Evolutionary conservation across 148 eudicot genomes (phyloP).

Genomic region (Pouteria glomerata): DNA sequence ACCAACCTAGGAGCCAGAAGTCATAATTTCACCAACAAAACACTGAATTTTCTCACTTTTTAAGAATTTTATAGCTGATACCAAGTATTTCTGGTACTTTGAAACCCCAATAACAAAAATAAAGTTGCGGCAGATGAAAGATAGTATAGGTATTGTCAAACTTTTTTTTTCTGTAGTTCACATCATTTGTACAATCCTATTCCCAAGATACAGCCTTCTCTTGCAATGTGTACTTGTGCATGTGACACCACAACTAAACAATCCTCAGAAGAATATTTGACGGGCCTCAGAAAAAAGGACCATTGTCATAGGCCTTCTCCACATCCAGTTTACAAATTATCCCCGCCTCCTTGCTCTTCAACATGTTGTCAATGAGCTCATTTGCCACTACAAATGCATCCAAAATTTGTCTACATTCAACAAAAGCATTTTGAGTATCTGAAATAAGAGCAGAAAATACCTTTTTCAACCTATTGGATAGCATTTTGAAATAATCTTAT

Average conservation of each 20-base stretch:
- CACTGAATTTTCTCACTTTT: background rate
- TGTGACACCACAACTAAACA: background rate
- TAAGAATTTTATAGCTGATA: background rate
- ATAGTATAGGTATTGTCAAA: background rate
- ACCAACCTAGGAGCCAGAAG: background rate
- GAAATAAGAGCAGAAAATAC: no score
- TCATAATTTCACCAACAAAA: background rate
- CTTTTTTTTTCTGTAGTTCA: background rate
- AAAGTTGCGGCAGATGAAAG: background rate
- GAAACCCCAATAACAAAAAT: background rate
- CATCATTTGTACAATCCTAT: background rate
- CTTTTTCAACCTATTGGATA: no score
- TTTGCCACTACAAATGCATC: no score
- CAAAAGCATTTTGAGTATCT: background rate
- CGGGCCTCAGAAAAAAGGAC: background rate
- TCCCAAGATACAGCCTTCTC: background rate
- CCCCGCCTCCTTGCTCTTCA: no score
- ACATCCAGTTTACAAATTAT: no score
- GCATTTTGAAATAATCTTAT: no score
- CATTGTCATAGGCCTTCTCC: no score
- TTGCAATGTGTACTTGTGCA: background rate
- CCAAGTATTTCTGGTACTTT: background rate
- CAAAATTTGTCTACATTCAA: background rate
- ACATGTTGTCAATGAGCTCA: no score
- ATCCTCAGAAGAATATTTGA: background rate